These are phyloP conservation scores for Nigrograna mackinnonii DNA, from an alignment of 2,329 filamentous ascomycete species.

Conservation along the genomic window DNA sequence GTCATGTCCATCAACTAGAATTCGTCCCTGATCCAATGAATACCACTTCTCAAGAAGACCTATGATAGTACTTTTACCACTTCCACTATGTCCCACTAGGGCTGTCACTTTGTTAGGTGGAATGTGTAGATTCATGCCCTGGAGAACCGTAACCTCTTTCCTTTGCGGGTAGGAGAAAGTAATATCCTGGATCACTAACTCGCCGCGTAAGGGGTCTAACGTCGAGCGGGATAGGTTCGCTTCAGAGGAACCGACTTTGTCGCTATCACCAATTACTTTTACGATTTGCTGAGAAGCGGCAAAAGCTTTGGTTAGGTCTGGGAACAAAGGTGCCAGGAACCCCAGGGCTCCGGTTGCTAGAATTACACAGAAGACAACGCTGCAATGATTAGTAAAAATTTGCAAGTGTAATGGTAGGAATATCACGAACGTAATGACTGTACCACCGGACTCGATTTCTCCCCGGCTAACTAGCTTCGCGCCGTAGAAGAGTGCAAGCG, in stretches of 20 bases:
- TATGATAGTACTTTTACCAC: conserved; percentile 90
- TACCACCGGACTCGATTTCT: conserved; percentile 7
- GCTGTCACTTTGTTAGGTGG: conserved; percentile 89
- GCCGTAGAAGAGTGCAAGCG: conserved; percentile 11
- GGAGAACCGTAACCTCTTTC: conserved; percentile 84
- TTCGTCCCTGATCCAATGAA: conserved; percentile 16
- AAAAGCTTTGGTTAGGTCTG: conserved; percentile 9
- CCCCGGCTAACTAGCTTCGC: conserved; percentile 8
- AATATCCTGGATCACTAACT: conserved; percentile 54
- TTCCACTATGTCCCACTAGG: conserved; percentile 86
- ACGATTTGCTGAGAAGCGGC: conserved; percentile 10
- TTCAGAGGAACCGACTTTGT: neutral
- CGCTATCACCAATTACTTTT: conserved; percentile 4
- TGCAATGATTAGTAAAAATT: neutral
- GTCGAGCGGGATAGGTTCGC: neutral
- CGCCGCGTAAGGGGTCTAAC: conserved; percentile 4
- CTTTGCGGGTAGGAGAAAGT: conserved; percentile 91
- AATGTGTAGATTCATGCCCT: conserved; percentile 74
- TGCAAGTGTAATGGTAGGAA: neutral
- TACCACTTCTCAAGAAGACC: conserved; percentile 63
- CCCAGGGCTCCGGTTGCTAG: conserved; percentile 7
- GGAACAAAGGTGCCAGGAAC: conserved; percentile 9
- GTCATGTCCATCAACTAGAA: conserved; percentile 76
- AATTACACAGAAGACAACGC: conserved; percentile 10
- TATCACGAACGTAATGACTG: conserved; percentile 6